Evolutionary conservation across 2,329 filamentous ascomycete genomes (phyloP).

Genomic region (Botrytis paeoniae): DNA sequence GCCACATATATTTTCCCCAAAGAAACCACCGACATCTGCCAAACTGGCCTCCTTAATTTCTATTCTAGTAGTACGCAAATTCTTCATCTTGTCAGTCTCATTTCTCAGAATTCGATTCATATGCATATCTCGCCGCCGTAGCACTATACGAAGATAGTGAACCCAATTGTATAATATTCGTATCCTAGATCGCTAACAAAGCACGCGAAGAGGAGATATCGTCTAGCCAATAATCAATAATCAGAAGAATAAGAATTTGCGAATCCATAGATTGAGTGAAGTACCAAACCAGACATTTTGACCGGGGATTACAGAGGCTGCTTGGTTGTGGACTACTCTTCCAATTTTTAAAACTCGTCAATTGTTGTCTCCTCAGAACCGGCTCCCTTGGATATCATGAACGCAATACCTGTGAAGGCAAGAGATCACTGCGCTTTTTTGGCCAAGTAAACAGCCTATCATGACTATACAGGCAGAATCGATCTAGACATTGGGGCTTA

Average conservation of each 20-base stretch:
- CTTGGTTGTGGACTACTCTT: no score
- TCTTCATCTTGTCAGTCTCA: not conserved
- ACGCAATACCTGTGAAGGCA: constrained; percentile 57
- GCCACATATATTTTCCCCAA: not conserved
- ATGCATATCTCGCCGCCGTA: constrained; percentile 50
- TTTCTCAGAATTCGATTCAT: constrained; percentile 46
- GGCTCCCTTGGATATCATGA: no score
- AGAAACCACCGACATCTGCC: not conserved
- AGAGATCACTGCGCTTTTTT: constrained; percentile 61
- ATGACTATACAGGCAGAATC: constrained; percentile 51
- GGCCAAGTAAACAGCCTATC: constrained; percentile 62
- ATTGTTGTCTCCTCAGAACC: constrained; percentile 57
- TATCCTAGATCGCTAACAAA: constrained; percentile 55
- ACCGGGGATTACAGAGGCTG: constrained; percentile 52
- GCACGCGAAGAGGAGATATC: constrained; percentile 56
- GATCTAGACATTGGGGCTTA: constrained; percentile 46
- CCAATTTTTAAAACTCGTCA: no score
- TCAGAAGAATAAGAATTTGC: constrained; percentile 48
- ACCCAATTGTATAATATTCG: constrained; percentile 49
- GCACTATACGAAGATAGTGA: constrained; percentile 51
- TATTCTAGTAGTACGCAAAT: not conserved
- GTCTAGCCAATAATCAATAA: constrained; percentile 58
- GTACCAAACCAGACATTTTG: constrained; percentile 64
- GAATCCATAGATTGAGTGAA: constrained; percentile 51
- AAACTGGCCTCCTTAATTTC: not conserved